Base-by-base conservation (phyloP, 2,329 filamentous ascomycete species). In the Aspergillus glaucus region DNA sequence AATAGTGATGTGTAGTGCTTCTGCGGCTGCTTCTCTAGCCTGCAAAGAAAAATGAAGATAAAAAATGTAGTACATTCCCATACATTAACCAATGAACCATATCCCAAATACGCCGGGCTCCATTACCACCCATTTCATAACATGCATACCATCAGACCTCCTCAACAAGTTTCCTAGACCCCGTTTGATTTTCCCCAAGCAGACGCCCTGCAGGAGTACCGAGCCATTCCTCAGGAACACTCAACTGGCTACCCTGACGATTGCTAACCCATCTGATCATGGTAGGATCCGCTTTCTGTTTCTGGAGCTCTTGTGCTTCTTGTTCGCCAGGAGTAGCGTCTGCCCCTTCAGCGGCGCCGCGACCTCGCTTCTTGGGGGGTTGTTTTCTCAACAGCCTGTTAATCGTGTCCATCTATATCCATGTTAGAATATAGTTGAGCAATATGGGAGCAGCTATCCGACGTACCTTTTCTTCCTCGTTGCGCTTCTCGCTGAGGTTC, bases 381-480 rank as follows among this genome's bases (percentile, higher is more conserved):
- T 84, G 82, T 60, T 84, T 85, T 59, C 80, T 80, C 45, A 85
- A 75, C n/a, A 84, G 74, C 49, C 81, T 79, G 62, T 84, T 83
- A 66, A 85, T 84, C 1, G 81, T 84, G 60, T 84, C 81, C 76
- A 82, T 80, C 80, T 83, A 50, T 5, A 4, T 6, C 2, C 3
- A 12, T 12, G 37, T 40, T 19, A 40, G 17, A 19, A 12, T 19
- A 12, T 14, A 15, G 9, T 22, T 2, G 8, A 3, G 10, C 2
- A 12, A 40, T 40, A 36, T 19, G 6, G 5, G 9, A n/a, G 26
- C 2, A 17, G 17, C 43, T 46, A 1, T 22, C 15, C 17, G 47
- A 80, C 81, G 26, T 62, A 84, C 84, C 77, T 88, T 88, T 66
- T 88, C 85, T 69, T 88, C 85, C 60, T 88, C 85, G 48, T 87